Base-by-base conservation (phyloP, 345 rosid species). In the Salix suchowensis region DNA sequence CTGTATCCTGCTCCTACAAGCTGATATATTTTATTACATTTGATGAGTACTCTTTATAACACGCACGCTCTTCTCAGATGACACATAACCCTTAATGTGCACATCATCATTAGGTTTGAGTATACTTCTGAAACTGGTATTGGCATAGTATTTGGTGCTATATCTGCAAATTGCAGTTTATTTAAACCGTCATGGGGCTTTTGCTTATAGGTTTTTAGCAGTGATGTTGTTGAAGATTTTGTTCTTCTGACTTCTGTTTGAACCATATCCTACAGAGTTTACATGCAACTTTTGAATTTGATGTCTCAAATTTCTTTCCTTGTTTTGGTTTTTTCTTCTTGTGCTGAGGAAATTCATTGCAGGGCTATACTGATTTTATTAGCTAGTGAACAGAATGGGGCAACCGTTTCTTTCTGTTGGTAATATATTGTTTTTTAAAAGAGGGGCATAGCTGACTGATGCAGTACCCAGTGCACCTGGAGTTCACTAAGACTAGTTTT, bases 61-160 rank as follows among this genome's bases (percentile, higher is more conserved):
- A 13, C 4, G 12, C 36, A 36, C 5, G 37, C 37, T 7, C 34
- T 55, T 46, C 74, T 36, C 21, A 23, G 23, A 18, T 21, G 28
- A 23, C 46, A 50, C 19, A 52, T 34, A 18, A 42, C 36, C 68
- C 69, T 64, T 64, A 4, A 11, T 30, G 55, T 42, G 69, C 61
- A 26, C 60, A 62, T 73, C 55, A 73, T 55, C 42, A 72, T 36
- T n/a, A 71, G 48, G 72, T 44, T 23, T 69, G 28, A n/a, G 15
- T 1, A n/a, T 19, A 58, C 55, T 21, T 15, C 13, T 36, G 42
- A 67, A 67, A 39, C 70, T 67, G 44, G 30, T 16, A 19, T 39
- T 37, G 30, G 21, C 44, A 18, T n/a, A 42, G 55, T 42, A 42
- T 68, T 24, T 9, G 72, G 72, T 21, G 6, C 15, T n/a, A 23